Base-by-base conservation (phyloP, 1,284 basidiomycete species). In the Marasmius sp. region DNA sequence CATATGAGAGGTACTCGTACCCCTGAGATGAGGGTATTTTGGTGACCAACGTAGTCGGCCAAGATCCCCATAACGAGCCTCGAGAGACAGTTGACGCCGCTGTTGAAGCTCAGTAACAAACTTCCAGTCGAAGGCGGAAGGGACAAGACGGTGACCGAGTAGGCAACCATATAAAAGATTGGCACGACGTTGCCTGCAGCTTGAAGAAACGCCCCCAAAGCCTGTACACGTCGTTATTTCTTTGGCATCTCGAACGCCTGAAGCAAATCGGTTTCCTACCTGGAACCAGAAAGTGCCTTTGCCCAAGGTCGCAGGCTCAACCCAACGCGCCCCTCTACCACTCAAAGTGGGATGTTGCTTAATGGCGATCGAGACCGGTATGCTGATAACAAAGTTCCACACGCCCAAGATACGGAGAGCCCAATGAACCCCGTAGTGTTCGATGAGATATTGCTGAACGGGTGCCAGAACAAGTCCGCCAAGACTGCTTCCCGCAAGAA, bases 111-210 rank as follows among this genome's bases (percentile, higher is more conserved):
- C 27, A 82, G 69, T 10, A 82, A 69, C 36, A 78, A 60, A 71
- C 75, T 77, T 20, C 74, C 79, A 1, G 74, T 77, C 2, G 72
- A 72, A 38, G 70, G 66, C 6, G 79, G 75, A 63, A 77, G 78
- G 22, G 71, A 67, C 12, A 81, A 68, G 7, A 82, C 75, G 10
- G 76, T 73, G 14, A 74, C 71, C 8, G 78, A 77, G 68, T 81
- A 81, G 5, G 77, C 77, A 0, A 76, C 74, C 61, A 81, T 68
- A 67, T 79, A 82, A 62, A 79, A 79, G 12, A 77, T 69, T 0
- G 80, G 80, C 34, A 81, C 75, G 60, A 79, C 71, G 62, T 81
- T 81, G 11, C 79, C 80, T 6, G 78, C 79, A 6, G 79, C 79
- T 63, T 81, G 80, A 22, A 80, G 65, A 58, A 81, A 76, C 0